A percentile compares a stretch with the other conserved stretches of the same genome.
phyloP scores from a whole-genome alignment of 148 eudicot genomes.

The Vaccinium macrocarpon region DNA sequence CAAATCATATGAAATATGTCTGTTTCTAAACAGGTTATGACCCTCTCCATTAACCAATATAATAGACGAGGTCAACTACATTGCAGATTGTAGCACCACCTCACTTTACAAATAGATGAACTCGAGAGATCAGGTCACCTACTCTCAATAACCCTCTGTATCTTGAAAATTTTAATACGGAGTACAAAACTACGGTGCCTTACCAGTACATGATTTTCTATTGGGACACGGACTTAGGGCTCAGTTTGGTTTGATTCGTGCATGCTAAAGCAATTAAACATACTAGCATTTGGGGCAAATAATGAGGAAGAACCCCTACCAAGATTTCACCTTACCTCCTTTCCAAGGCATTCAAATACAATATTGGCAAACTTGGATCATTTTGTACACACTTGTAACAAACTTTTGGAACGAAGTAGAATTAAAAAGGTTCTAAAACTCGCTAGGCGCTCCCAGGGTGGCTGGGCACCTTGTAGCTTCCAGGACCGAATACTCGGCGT shows the following conservation, averaged over 20 bases:
- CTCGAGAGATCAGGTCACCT: neutral
- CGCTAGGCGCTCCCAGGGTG: too few species aligned
- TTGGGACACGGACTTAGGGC: neutral
- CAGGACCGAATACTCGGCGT: too few species aligned
- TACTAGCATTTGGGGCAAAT: too few species aligned
- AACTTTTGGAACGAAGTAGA: too few species aligned
- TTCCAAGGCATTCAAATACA: too few species aligned
- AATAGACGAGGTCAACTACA: neutral
- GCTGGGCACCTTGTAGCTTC: too few species aligned
- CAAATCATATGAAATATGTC: neutral
- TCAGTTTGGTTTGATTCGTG: neutral
- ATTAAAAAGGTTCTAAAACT: too few species aligned
- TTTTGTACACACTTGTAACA: too few species aligned
- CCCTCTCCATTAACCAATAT: neutral
- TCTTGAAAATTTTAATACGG: neutral
- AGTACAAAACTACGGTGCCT: neutral
- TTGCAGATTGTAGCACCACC: neutral
- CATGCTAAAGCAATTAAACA: neutral
- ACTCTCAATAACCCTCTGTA: neutral
- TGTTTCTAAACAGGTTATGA: neutral
- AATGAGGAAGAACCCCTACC: too few species aligned
- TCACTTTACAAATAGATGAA: neutral
- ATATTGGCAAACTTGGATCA: too few species aligned
- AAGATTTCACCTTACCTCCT: too few species aligned
- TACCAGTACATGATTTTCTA: neutral